Conservation (phyloP, 768 basidiomycete genomes). For the Lyophyllum semitale region DNA sequence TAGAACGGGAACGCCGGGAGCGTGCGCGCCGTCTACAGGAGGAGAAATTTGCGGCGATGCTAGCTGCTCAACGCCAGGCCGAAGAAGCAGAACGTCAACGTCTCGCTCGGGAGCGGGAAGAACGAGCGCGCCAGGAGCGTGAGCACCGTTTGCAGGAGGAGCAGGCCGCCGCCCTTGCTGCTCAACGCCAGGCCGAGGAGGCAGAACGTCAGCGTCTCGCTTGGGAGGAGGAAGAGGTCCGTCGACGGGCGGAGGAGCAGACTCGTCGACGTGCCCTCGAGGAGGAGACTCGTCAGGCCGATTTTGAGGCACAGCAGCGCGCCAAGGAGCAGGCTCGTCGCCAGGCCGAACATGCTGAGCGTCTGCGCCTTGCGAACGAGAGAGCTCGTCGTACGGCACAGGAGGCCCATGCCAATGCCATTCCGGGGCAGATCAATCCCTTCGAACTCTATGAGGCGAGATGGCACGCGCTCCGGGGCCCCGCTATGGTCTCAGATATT, state of each 20-base stretch:
- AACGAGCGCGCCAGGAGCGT: no score
- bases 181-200: constrained; percentile 4
- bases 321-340: constrained; percentile 4
- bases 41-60: background rate
- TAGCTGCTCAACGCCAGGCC: background rate
- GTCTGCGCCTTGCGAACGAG: no score
- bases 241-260: constrained; percentile 1
- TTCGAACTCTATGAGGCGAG: constrained; percentile 18
- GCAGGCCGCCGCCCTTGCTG: background rate
- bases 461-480: constrained; percentile 8
- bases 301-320: no score
- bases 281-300: constrained; percentile 3
- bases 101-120: background rate
- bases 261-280: background rate
- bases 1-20: background rate
- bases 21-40: background rate
- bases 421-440: background rate
- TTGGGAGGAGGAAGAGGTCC: constrained; percentile 2
- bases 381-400: background rate
- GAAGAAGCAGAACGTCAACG: background rate
- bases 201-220: constrained; percentile 1
- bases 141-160: background rate
- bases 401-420: background rate
- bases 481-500: background rate
- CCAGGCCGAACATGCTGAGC: background rate